Base-by-base conservation (phyloP, 2,329 filamentous ascomycete genomes). In the Tolypocladium endophyticum region DNA sequence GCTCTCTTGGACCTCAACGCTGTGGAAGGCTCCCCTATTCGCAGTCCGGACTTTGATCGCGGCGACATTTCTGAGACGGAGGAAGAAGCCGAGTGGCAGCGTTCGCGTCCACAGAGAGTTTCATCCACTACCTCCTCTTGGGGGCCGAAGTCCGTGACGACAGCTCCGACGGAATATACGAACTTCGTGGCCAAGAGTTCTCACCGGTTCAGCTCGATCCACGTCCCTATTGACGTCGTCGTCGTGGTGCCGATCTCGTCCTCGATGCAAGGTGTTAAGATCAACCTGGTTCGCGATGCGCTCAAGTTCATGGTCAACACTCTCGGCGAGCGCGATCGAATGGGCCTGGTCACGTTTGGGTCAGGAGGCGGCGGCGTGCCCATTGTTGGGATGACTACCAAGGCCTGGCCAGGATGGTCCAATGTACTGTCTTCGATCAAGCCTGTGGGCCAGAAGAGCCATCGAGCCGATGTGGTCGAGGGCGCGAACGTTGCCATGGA, bases 211-310 rank as follows among this genome's bases (percentile, higher is more conserved):
- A 66, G 77, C 25, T 83, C 87, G 7, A 72, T 93, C 55, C 94
- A 99, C 70, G 90, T 97, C 20, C 93, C 94, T 1, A 85, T 97
- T 58, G 94, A 99, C 70, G 87, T 99, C 36, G 93, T 99, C 0
- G 91, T 97, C 0, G 94, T 99, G 28, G 92, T 99, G 39, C 94
- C 94, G 0, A 92, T 99, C 7, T 97, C 94, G 0, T 96, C 93
- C 1, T 97, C 94, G 0, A 99, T 97, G 93, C 94, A 97, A 74
- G 94, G 94, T n/a, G 84, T 99, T 62, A 99, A 99, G 77, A 97
- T 97, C 70, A 96, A 93, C 62, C 81, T 99, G 1, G 85, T 99
- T 18, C 87, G 92, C 50, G 94, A 99, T 73, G 89, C 93, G 0
- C 81, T 99, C 41, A 90, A 89, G 61, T 99, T 97, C 72, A 87